Base-by-base conservation (phyloP, 2,329 filamentous ascomycete species). In the Fusarium dimerum region DNA sequence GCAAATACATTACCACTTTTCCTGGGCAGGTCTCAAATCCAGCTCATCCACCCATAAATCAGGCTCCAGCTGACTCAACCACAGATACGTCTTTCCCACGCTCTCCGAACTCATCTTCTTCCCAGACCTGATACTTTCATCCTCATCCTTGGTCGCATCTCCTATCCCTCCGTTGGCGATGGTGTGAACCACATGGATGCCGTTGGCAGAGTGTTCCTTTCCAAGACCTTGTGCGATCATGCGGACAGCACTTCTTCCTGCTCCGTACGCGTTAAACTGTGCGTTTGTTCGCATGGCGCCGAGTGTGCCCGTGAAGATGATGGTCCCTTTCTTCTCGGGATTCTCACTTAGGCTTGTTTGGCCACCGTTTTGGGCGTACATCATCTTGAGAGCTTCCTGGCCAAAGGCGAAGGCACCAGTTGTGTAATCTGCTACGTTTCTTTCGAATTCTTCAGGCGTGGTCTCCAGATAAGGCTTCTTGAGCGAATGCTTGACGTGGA, bases 51-150 rank as follows among this genome's bases (percentile, higher is more conserved):
- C 42, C 60, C 57, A 63, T 2, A 63, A 47, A 6, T 55, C 59
- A 3, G 49, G 51, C 2, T 50, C 53, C 48, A 57, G 55, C 18
- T 52, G 53, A 1, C 55, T 57, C 6, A 63, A 66, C 72, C 74
- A 82, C 9, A 83, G 59, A 65, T 84, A 83, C 3, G 78, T 78
- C 67, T 78, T 77, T 3, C 81, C 81, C 5, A 85, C 79, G 26
- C 78, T 79, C 64, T 84, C 80, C 1, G 80, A 79, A 46, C 78
- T 78, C 71, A 84, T 85, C 51, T 76, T 79, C 72, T 80, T 81
- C 3, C 81, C 80, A 0, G 61, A 72, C 59, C 70, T 69, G 40
- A 75, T 73, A 29, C 76, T 76, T 49, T 79, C 75, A 1, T 73
- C 74, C 29, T 79, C 69, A 49, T 76, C 77, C 1, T 73, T 74